Percentiles rank a stretch among this genome's conserved stretches.
These are phyloP conservation scores for Hypoxylon lenormandii DNA, from an alignment of 495 filamentous ascomycete species.

Conservation along the genomic window DNA sequence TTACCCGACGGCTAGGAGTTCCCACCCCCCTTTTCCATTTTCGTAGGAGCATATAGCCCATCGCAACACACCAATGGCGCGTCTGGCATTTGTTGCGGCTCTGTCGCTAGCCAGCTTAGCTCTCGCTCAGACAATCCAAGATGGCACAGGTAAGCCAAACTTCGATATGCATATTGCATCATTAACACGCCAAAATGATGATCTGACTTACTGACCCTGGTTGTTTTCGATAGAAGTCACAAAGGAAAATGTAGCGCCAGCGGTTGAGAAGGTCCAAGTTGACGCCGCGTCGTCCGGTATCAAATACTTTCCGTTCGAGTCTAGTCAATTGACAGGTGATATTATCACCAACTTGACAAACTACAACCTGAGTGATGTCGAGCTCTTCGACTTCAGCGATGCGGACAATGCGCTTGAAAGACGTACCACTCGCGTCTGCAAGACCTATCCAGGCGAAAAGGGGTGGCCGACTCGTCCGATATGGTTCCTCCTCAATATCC, in stretches of 20 bases:
- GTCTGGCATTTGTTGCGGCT: constrained; percentile 37
- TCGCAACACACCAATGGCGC: constrained; percentile 28
- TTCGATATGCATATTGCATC: constrained; percentile 16
- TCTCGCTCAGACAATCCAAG: constrained; percentile 36
- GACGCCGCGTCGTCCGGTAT: constrained; percentile 29
- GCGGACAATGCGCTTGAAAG: constrained; percentile 1
- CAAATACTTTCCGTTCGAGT: constrained; percentile 53
- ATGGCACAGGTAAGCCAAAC: constrained; percentile 34
- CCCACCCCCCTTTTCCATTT: neutral
- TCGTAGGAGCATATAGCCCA: constrained; percentile 10
- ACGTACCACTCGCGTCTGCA: constrained; percentile 53
- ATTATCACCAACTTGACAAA: constrained; percentile 52
- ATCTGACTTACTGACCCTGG: constrained; percentile 31
- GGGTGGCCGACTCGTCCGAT: constrained; percentile 56
- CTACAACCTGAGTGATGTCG: constrained; percentile 39
- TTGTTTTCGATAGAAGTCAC: constrained; percentile 21
- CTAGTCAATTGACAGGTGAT: constrained; percentile 54
- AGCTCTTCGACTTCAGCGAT: constrained; percentile 37
- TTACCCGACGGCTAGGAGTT: constrained; percentile 25
- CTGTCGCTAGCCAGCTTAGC: constrained; percentile 41
- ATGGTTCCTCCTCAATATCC: constrained; percentile 61
- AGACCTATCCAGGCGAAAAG: constrained; percentile 62
- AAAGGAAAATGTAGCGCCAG: constrained; percentile 34
- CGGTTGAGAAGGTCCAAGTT: constrained; percentile 30
- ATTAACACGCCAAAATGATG: constrained; percentile 11